Percentiles rank a stretch among this genome's conserved stretches.
phyloP scores from a whole-genome alignment of 1,284 basidiomycete species.

The Apiotrichum domesticum region DNA sequence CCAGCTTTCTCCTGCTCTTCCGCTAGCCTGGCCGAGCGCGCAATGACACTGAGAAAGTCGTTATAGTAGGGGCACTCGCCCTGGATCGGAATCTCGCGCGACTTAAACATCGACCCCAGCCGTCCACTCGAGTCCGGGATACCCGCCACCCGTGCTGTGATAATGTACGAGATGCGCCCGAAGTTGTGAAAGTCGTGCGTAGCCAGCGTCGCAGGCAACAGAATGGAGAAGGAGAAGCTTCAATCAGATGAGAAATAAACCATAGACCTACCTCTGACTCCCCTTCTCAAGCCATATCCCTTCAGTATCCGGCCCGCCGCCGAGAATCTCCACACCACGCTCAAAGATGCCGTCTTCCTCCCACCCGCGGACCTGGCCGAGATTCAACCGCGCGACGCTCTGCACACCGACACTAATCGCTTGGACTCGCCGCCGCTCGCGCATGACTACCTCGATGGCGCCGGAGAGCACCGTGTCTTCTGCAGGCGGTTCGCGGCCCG shows the following conservation, averaged over 20 bases:
- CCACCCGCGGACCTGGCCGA: constrained; percentile 33
- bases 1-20: background rate
- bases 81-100: constrained; percentile 7
- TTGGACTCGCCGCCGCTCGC: constrained; percentile 35
- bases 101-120: constrained; percentile 12
- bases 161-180: constrained; percentile 32
- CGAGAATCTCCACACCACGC: constrained; percentile 35
- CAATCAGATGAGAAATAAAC: background rate
- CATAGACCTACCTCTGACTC: constrained; percentile 24
- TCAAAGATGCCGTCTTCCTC: constrained; percentile 45
- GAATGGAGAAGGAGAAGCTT: constrained; percentile 34
- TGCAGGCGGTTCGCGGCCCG: constrained; percentile 28
- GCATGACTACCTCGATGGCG: constrained; percentile 42
- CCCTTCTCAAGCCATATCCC: constrained; percentile 43
- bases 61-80: constrained; percentile 24
- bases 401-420: constrained; percentile 42
- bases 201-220: constrained; percentile 35
- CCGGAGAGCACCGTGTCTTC: constrained; percentile 44
- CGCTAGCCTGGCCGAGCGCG: constrained; percentile 31
- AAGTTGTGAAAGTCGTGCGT: constrained; percentile 29
- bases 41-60: constrained; percentile 36
- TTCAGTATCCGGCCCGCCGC: constrained; percentile 17
- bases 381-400: constrained; percentile 30
- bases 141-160: constrained; percentile 27
- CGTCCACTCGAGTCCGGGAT: constrained; percentile 6